Evolutionary conservation across 2,329 filamentous ascomycete species (phyloP).

Genomic region (Macrophomina pseudophaseolina): DNA sequence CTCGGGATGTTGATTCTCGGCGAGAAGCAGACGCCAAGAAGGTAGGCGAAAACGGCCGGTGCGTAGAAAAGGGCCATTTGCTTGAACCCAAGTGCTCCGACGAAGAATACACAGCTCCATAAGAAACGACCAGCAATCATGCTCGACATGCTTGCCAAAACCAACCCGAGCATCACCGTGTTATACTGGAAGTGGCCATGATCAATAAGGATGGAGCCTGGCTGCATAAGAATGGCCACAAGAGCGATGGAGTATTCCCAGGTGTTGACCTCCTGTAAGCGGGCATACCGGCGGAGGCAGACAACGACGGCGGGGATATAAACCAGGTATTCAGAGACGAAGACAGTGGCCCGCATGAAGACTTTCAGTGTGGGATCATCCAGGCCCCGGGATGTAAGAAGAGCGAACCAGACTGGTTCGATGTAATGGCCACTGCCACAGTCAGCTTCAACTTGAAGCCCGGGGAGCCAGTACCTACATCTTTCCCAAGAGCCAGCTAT

Average conservation of each 20-base stretch:
- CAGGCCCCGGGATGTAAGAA: constrained; percentile 79
- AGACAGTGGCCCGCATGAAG: constrained; percentile 92
- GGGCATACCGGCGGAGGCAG: constrained; percentile 81
- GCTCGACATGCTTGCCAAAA: constrained; percentile 84
- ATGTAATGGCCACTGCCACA: constrained; percentile 69
- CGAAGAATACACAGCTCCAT: constrained; percentile 93
- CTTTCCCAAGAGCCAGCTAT: constrained; percentile 93
- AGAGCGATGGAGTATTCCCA: constrained; percentile 88
- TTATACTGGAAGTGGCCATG: constrained; percentile 99
- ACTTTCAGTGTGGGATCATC: constrained; percentile 83
- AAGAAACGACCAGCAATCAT: constrained; percentile 83
- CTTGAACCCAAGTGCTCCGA: constrained; percentile 93
- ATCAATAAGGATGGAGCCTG: constrained; percentile 86
- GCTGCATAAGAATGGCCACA: constrained; percentile 90
- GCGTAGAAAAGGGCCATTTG: constrained; percentile 99
- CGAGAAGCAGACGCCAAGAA: constrained; percentile 83
- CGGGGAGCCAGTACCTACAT: constrained; percentile 58
- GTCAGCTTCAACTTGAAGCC: constrained; percentile 24
- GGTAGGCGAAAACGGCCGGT: constrained; percentile 87
- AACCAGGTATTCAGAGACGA: constrained; percentile 87
- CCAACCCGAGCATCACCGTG: constrained; percentile 94
- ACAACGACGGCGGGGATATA: constrained; percentile 86
- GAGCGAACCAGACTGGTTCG: constrained; percentile 83
- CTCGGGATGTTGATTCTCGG: constrained; percentile 71
- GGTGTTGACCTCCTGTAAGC: constrained; percentile 74